phyloP scores from a whole-genome alignment of 805 yeast species.

The Schizosaccharomyces octosporus region DNA sequence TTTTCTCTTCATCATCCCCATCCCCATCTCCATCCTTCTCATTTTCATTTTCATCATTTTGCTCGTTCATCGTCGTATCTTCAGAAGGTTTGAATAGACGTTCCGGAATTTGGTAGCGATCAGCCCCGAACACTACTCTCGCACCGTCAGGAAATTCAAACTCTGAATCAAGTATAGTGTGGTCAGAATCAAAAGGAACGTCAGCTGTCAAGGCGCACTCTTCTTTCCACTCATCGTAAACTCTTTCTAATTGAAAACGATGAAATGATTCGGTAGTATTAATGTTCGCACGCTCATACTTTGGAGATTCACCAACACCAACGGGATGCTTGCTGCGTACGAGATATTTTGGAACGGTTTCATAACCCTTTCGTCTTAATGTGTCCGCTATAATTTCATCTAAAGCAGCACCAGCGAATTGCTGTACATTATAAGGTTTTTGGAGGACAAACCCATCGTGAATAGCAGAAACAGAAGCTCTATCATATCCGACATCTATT shows the following conservation, averaged over 20 bases:
- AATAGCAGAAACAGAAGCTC: slow-evolving; percentile 50
- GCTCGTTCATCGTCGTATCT: neutral
- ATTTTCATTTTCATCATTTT: neutral
- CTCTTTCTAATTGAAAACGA: slow-evolving; percentile 18
- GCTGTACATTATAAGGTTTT: slow-evolving; percentile 6
- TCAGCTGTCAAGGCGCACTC: slow-evolving; percentile 13
- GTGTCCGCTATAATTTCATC: neutral
- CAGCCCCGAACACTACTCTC: slow-evolving; percentile 24
- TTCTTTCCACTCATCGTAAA: slow-evolving; percentile 26
- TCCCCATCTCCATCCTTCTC: neutral
- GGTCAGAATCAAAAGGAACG: slow-evolving; percentile 1
- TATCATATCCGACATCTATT: slow-evolving; percentile 52
- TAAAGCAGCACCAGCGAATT: neutral
- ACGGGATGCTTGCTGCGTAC: slow-evolving; percentile 6
- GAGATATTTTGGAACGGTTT: slow-evolving; percentile 10
- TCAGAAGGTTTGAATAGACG: slow-evolving; percentile 26
- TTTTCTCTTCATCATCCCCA: neutral
- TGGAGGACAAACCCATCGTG: slow-evolving; percentile 10
- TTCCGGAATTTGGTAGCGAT: slow-evolving; percentile 34
- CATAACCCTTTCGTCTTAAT: neutral
- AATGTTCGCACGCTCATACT: neutral
- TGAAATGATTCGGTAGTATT: slow-evolving; percentile 13
- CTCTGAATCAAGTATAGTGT: slow-evolving; percentile 15
- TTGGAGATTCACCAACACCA: slow-evolving; percentile 16
- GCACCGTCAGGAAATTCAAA: slow-evolving; percentile 39